Evolutionary conservation across 2,329 filamentous ascomycete species (phyloP), one percentile per base, ranked within the genome.

Genomic region (Neurospora crassa): DNA sequence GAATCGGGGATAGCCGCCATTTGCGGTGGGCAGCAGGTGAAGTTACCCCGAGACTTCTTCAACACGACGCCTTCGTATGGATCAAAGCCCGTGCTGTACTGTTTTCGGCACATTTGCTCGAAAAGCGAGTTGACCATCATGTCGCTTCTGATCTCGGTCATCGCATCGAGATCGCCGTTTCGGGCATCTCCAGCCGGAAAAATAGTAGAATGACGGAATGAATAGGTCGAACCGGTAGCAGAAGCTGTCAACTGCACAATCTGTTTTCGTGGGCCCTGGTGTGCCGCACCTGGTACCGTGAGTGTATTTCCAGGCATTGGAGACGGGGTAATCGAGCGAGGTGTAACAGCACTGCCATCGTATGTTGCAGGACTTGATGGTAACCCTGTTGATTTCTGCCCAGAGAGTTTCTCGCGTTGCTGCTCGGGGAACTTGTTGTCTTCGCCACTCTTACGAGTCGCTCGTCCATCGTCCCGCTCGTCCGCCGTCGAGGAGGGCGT

Each of bases 91-190:
- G 80, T 79, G 6, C 78, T 78, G 75, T 81, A 82, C 73, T 81
- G 81, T 72, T 78, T 80, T 74, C 89, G 86, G 73, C 88, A 81
- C 73, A 90, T 88, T 76, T 88, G 86, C 72, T 88, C 85, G 77
- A 89, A 87, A 2, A 91, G 82, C 84, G 86, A 90, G 75, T 86
- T 89, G 75, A 88, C 88, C 83, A 89, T 87, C 74, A 91, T 85
- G 77, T 90, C 87, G 74, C 82, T 84, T 77, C 87, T 88, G 76
- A 89, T 83, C 72, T 88, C 84, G 68, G 82, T 78, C 68, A 87
- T 79, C 59, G 81, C 83, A 42, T 85, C 83, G 40, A 69, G 43
- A 69, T 79, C 79, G 41, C 79, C 75, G 79, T 84, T 83, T 73
- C 82, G 79, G 68, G 81, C 81, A 72, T 84, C 82, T 53, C 80